These are phyloP conservation scores for Wickerhamomyces hampshirensis DNA, from an alignment of 805 yeast species.

Conservation along the genomic window DNA sequence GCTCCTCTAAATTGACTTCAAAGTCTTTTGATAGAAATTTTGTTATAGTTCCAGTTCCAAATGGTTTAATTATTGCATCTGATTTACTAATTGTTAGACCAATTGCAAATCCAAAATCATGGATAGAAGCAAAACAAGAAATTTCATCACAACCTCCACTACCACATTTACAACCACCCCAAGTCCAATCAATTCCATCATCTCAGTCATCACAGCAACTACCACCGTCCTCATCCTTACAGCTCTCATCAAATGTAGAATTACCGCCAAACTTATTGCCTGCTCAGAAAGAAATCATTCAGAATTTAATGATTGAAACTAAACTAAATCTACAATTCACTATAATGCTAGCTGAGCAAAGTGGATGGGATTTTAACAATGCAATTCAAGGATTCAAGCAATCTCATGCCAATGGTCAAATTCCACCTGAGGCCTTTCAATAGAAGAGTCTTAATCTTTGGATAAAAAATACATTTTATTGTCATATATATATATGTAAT, in stretches of 20 bases:
- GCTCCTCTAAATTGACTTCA: slow-evolving; percentile 37
- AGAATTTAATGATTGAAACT: slow-evolving; percentile 65
- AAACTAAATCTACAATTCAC: slow-evolving; percentile 76
- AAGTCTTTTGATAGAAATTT: slow-evolving; percentile 87
- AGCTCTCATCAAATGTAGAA: slow-evolving; percentile 6
- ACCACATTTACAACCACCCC: slow-evolving; percentile 3
- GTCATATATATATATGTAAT: too few relatives aligned
- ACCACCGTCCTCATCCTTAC: slow-evolving; percentile 9
- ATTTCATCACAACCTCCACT: slow-evolving; percentile 8
- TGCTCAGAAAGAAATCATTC: slow-evolving; percentile 64
- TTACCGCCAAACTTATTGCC: slow-evolving; percentile 25
- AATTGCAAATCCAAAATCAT: slow-evolving; percentile 49
- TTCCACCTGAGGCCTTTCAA: slow-evolving; percentile 26
- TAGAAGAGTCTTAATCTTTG: too few relatives aligned
- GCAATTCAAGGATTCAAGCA: slow-evolving; percentile 69
- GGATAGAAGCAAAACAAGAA: slow-evolving; percentile 33
- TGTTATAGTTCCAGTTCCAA: slow-evolving; percentile 64
- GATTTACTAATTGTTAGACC: slow-evolving; percentile 72
- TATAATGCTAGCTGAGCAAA: slow-evolving; percentile 79
- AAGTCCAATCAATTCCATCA: slow-evolving; percentile 3
- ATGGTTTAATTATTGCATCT: slow-evolving; percentile 78
- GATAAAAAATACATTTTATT: too few relatives aligned
- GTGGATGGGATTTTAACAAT: slow-evolving; percentile 71
- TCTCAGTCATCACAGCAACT: slow-evolving; percentile 17
- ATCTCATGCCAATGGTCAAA: slow-evolving; percentile 34